Percentiles rank a stretch among this genome's conserved stretches.
phyloP scores from a whole-genome alignment of 2,329 filamentous ascomycete species.

The Exophiala viscosa region DNA sequence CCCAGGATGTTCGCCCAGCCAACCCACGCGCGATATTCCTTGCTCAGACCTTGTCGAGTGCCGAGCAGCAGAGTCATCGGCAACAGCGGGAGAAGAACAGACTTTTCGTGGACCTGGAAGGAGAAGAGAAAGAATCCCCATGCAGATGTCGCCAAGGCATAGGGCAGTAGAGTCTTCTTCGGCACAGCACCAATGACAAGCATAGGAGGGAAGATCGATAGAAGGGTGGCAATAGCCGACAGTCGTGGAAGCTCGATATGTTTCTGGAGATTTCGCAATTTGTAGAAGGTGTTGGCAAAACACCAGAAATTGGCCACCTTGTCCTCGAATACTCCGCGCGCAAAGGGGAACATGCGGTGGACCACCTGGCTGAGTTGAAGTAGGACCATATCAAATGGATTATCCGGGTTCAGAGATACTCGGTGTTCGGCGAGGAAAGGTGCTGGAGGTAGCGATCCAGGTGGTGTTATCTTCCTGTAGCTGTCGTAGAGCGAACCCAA shows the following conservation, averaged over 20 bases:
- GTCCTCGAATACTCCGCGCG: constrained; percentile 94
- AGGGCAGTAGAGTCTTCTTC: constrained; percentile 69
- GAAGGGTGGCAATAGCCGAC: constrained; percentile 70
- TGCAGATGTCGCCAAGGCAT: constrained; percentile 75
- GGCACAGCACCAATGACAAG: constrained; percentile 75
- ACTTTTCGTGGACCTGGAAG: constrained; percentile 98
- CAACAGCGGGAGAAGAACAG: constrained; percentile 82
- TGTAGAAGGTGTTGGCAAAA: constrained; percentile 72
- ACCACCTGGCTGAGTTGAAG: constrained; percentile 79
- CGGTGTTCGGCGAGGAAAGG: constrained; percentile 60
- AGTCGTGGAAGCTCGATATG: constrained; percentile 68
- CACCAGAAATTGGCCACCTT: constrained; percentile 99
- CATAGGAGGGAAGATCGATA: constrained; percentile 74
- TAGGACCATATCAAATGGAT: constrained; percentile 69
- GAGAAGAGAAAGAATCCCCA: constrained; percentile 99
- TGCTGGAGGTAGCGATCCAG: constrained; percentile 53
- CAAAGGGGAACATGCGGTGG: constrained; percentile 92
- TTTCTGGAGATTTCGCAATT: constrained; percentile 67
- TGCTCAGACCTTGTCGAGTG: constrained; percentile 70
- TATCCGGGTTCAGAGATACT: constrained; percentile 58
- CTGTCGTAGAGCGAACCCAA: constrained; percentile 67
- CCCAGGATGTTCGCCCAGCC: constrained; percentile 92
- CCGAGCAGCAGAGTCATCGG: constrained; percentile 89
- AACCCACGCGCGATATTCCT: constrained; percentile 79
- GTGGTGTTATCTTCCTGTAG: constrained; percentile 60